Conservation (phyloP, 208 protist genomes). For the Zelonia costaricensis region DNA sequence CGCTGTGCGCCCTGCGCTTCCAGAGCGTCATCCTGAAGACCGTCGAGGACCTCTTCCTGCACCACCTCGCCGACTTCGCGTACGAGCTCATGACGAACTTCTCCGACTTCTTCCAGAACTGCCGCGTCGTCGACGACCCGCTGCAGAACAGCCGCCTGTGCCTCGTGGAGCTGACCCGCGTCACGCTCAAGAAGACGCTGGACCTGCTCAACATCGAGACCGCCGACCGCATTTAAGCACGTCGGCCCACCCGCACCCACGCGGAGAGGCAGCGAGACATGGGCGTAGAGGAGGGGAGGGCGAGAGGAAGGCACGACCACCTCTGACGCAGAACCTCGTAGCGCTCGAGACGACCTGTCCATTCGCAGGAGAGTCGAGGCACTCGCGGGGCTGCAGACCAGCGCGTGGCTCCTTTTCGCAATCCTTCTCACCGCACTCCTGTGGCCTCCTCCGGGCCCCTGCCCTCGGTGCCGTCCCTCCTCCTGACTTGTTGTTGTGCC, state of each 20-base stretch:
- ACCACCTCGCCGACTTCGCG: conserved; percentile 96
- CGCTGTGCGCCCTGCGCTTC: conserved; percentile 85
- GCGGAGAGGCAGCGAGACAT: neutral
- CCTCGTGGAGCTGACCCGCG: conserved; percentile 89
- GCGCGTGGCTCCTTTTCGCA: too few relatives aligned
- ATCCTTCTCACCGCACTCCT: too few relatives aligned
- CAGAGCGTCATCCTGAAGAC: conserved; percentile 88
- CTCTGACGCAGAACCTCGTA: too few relatives aligned
- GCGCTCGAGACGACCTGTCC: too few relatives aligned
- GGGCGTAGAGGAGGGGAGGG: neutral
- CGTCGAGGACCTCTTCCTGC: conserved; percentile 90
- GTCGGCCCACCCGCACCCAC: too few relatives aligned
- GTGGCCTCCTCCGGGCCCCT: too few relatives aligned
- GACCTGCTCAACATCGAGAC: conserved; percentile 94
- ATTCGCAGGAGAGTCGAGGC: too few relatives aligned
- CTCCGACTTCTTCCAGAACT: conserved; percentile 96
- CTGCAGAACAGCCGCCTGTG: conserved; percentile 88
- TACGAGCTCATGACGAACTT: conserved; percentile 94
- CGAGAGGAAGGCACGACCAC: too few relatives aligned
- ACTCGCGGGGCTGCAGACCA: too few relatives aligned
- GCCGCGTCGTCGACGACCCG: conserved; percentile 83
- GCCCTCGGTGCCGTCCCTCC: too few relatives aligned
- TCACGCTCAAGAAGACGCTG: conserved; percentile 90
- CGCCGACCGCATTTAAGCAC: conserved; percentile 81
- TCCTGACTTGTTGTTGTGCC: too few relatives aligned